A percentile compares a stretch with the other conserved stretches of the same genome.
Conservation (phyloP, 2,329 filamentous ascomycete species). For the Sordariomycetes sp. region DNA sequence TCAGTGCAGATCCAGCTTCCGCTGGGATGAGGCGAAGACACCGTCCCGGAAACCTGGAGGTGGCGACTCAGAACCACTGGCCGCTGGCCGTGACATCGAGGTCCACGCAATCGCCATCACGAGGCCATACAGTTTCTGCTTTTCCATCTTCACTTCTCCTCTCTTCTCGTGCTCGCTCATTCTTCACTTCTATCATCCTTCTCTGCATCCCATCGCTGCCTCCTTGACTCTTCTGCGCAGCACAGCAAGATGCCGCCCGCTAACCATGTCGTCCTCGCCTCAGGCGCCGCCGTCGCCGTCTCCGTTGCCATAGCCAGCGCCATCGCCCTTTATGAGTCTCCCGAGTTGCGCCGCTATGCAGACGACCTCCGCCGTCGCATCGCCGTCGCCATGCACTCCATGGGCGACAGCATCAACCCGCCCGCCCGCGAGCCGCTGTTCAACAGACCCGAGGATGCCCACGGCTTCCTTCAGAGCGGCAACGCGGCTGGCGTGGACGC, state of each 20-base stretch:
- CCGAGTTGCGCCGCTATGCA: slow-evolving; percentile 52
- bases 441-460: slow-evolving; percentile 57
- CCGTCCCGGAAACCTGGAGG: background rate
- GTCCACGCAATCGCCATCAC: background rate
- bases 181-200: background rate
- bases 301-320: slow-evolving; percentile 48
- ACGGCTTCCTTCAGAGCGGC: slow-evolving; percentile 49
- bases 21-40: too few relatives aligned
- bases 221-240: too few relatives aligned
- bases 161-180: background rate
- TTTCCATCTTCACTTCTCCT: background rate
- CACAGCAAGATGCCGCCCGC: slow-evolving; percentile 36
- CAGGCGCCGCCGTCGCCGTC: slow-evolving; percentile 49
- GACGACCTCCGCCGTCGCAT: slow-evolving; percentile 53
- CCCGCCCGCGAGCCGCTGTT: slow-evolving; percentile 43
- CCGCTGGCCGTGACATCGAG: background rate
- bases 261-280: slow-evolving; percentile 45
- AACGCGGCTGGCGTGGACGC: slow-evolving; percentile 45
- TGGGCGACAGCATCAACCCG: slow-evolving; percentile 48
- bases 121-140: background rate
- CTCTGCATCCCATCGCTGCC: background rate
- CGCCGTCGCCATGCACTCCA: slow-evolving; percentile 47
- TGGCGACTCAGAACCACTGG: background rate
- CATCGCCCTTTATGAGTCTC: slow-evolving; percentile 54
- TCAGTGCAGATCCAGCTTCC: background rate